Base-by-base conservation (phyloP, 306 rosid genomes). In the Astragalus membranaceus region DNA sequence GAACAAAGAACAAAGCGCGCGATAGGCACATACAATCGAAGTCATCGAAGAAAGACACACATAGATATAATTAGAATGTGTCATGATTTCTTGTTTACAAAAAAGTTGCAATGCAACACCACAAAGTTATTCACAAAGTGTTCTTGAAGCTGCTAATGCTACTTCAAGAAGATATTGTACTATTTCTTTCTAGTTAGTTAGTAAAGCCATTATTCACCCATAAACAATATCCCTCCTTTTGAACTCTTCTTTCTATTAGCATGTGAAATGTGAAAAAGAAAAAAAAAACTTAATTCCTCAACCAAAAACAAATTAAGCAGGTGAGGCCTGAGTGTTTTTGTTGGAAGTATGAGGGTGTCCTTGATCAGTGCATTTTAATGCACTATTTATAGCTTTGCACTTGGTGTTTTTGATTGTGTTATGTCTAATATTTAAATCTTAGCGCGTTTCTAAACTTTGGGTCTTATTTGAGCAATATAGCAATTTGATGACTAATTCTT, bases 1-100 rank as follows among this genome's bases (percentile, higher is more conserved):
- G 96, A 81, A 93, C 83, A 85, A 90, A 93, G 84, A 77, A 83
- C 84, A 37, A 77, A 52, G 69, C 80, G 17, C 87, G 86, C n/a
- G 86, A 89, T 11, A 68, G 70, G n/a, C 81, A 84, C 57, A 80
- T 76, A 47, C 87, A 75, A 3, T 80, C 89, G 14, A 80, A 72
- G 44, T 75, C 88, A 64, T 88, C 83, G 8, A 87, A 80, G 65
- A 74, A 70, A 77, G 88, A 81, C 82, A 68, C 77, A 44, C 69
- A 44, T 64, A 75, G 88, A 77, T 62, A 77, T 77, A 20, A 20
- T 20, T 20, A 20, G 2, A 75, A 43, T 64, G 66, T 41, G 62
- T 63, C 66, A 44, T 53, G 75, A 59, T 7, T 39, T 5, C 7
- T 39, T 39, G 0, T 39, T 5, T 39, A 5, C 1, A 37, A 35